Base-by-base conservation (phyloP, 2,329 filamentous ascomycete species). In the Diatrype stigma region DNA sequence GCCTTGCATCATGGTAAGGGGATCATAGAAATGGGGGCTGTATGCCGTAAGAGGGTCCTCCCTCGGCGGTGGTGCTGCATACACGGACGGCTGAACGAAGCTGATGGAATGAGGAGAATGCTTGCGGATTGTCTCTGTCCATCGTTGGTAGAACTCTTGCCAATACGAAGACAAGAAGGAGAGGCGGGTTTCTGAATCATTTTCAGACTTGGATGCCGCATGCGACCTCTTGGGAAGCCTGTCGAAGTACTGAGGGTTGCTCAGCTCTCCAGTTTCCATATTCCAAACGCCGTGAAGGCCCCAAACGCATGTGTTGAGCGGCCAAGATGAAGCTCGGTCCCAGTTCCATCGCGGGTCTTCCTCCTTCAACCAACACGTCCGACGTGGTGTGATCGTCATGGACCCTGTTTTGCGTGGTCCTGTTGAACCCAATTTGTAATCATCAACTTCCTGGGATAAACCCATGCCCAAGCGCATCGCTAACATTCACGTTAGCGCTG, bases 11-110 rank as follows among this genome's bases (percentile, higher is more conserved):
- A 62, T 45, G 5, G 60, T 62, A 11, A 62, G 46, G 2, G 56
- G 57, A 42, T 62, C 60, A 47, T 62, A 62, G 51, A 58, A 62
- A 40, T 62, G 60, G 3, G 59, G 59, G 34, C 56, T 57, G 52
- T 60, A 60, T 6, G 54, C 56, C 44, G 53, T 52, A 7, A 56
- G 46, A 3, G 51, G 51, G 22, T 52, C 49, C 16, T 56, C 49
- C 12, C 48, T 22, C 22, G 48, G 52, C 6, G 60, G 59, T 12
- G 60, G 60, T 1, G 52, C 19, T 17, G 52, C 44, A 37, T 61
- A 60, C 19, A 61, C 57, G 6, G 52, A 51, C 2, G 60, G 52
- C 49, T 62, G 60, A 40, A 57, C 50, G 48, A 61, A 58, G 11
- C 55, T 45, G 19, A 58, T 50, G 1, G 59, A 32, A 17, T 40